phyloP scores from a whole-genome alignment of 2,329 filamentous ascomycete species.

The Penicillium sp. region DNA sequence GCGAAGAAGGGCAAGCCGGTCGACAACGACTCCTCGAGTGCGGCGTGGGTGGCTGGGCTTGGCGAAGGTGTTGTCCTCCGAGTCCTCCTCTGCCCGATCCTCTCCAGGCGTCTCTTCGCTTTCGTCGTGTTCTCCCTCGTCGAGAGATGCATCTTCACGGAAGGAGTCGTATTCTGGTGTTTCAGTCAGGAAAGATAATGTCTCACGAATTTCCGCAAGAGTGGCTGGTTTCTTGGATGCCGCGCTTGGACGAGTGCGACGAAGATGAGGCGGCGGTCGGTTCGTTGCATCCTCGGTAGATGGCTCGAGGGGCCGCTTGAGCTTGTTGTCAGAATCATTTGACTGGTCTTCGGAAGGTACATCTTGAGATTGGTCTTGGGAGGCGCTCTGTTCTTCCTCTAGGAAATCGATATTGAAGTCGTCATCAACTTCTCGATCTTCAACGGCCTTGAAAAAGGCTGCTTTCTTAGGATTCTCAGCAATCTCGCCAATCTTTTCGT shows the following conservation, averaged over 20 bases:
- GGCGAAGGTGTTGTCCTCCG: constrained; percentile 27
- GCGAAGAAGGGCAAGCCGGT: constrained; percentile 47
- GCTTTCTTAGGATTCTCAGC: constrained; percentile 85
- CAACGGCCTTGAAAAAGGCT: constrained; percentile 87
- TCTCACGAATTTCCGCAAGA: constrained; percentile 78
- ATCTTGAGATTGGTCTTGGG: constrained; percentile 41
- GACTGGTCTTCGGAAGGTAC: constrained; percentile 19
- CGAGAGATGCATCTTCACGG: constrained; percentile 54
- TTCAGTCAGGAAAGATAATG: constrained; percentile 80
- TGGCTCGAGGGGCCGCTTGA: constrained; percentile 45
- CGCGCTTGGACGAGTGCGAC: constrained; percentile 59
- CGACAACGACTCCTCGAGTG: constrained; percentile 45
- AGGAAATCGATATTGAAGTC: constrained; percentile 79
- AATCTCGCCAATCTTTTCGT: constrained; percentile 89
- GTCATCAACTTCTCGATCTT: constrained; percentile 71
- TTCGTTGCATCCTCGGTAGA: constrained; percentile 47
- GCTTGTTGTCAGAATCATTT: constrained; percentile 34
- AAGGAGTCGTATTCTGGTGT: constrained; percentile 59
- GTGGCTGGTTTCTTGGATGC: constrained; percentile 68
- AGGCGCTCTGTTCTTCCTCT: constrained; percentile 48
- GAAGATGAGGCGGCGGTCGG: constrained; percentile 61
- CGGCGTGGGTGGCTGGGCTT: constrained; percentile 40
- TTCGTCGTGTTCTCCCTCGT: constrained; percentile 38
- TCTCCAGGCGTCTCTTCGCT: constrained; percentile 19
- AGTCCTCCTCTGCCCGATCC: constrained; percentile 22